Evolutionary conservation across 140 eudicot genomes (phyloP).

Genomic region (Oenanthe javanica): DNA sequence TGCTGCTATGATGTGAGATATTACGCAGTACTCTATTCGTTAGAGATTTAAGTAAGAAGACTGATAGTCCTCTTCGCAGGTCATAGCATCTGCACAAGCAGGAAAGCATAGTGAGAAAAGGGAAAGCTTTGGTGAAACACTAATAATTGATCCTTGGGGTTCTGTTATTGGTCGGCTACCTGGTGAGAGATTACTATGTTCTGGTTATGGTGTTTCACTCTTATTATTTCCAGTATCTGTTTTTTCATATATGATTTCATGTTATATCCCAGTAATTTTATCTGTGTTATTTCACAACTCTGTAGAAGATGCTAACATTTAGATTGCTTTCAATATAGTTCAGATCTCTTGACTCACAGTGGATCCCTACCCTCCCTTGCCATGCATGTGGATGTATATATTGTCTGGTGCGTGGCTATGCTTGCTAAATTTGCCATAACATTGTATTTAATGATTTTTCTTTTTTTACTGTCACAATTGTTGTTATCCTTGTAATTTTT

Average conservation of each 20-base stretch:
- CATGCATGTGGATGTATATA: neutral
- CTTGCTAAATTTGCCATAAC: neutral
- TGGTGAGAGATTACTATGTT: constrained; percentile 30
- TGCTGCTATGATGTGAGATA: neutral
- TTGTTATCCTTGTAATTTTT: neutral
- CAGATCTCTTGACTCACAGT: neutral
- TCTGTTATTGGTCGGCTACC: constrained; percentile 65
- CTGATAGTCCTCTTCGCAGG: constrained; percentile 29
- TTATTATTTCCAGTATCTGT: neutral
- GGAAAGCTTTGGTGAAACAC: constrained; percentile 83
- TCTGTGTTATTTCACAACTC: neutral
- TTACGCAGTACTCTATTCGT: neutral
- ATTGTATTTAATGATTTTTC: neutral
- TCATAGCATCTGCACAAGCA: constrained; percentile 96
- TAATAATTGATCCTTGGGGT: constrained; percentile 98
- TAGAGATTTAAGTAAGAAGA: neutral
- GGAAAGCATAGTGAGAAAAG: constrained; percentile 86
- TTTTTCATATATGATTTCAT: neutral
- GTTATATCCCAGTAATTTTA: neutral
- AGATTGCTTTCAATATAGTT: no score
- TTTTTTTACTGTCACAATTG: neutral
- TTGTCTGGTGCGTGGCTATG: neutral
- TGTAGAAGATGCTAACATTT: neutral
- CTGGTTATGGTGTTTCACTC: neutral
- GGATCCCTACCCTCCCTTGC: neutral